phyloP scores from a whole-genome alignment of 148 eudicot genomes.

The Camellia japonica region DNA sequence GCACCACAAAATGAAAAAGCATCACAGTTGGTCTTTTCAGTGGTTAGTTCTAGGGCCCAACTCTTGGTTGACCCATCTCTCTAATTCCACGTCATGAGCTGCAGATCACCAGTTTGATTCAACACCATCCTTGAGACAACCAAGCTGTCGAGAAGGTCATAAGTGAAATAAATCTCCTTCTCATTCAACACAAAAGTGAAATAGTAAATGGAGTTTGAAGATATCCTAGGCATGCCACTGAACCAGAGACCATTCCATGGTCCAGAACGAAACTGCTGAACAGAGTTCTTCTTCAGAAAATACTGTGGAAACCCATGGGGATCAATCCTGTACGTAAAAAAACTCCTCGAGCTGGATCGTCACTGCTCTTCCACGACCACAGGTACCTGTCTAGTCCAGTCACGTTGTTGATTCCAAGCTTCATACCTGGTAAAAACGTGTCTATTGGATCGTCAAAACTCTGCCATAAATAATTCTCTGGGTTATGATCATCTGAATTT shows the following conservation, averaged over 20 bases:
- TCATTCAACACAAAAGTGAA: not conserved
- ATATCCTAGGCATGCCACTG: not conserved
- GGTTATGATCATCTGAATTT: slow-evolving; percentile 1
- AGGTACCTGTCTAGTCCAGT: slow-evolving; percentile 1
- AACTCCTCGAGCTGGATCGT: not conserved
- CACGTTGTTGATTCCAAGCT: slow-evolving; percentile 1
- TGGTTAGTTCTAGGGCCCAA: not conserved
- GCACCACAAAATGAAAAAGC: slow-evolving; percentile 25
- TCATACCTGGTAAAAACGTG: slow-evolving; percentile 11
- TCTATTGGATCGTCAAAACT: slow-evolving; percentile 20
- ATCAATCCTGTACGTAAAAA: not conserved
- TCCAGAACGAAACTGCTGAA: not conserved
- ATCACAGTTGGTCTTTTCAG: too few species aligned
- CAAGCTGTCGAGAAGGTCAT: not conserved
- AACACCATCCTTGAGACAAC: not conserved
- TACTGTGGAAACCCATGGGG: not conserved
- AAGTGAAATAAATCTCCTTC: not conserved
- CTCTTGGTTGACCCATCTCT: not conserved
- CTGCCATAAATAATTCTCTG: slow-evolving; percentile 15
- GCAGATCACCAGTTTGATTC: not conserved
- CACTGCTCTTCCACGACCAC: not conserved
- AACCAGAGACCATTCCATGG: not conserved
- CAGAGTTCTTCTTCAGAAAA: not conserved
- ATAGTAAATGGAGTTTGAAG: not conserved
- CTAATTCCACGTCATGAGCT: not conserved